Conservation (phyloP, 2,329 filamentous ascomycete genomes). For the Fusarium palustre region DNA sequence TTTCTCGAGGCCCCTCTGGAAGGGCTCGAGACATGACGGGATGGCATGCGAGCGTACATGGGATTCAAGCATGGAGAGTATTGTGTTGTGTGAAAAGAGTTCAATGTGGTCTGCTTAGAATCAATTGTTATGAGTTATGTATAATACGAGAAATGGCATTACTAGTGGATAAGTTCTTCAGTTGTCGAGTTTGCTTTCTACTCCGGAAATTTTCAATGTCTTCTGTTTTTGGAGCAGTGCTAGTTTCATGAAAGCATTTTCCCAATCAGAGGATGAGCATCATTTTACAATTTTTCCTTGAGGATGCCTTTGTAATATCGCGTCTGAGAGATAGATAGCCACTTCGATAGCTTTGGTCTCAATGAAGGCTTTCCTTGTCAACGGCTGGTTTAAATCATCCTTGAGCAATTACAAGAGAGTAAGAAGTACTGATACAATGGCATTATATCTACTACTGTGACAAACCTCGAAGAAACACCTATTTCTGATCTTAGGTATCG, state of each 20-base stretch:
- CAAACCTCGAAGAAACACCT: not conserved
- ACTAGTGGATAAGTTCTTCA: slow-evolving; percentile 19
- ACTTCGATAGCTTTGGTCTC: not conserved
- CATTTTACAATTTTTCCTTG: not conserved
- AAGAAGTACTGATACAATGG: not conserved
- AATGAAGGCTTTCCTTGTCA: not conserved
- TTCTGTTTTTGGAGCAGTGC: not conserved
- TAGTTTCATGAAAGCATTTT: not conserved
- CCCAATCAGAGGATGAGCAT: not conserved
- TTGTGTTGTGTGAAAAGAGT: slow-evolving; percentile 20
- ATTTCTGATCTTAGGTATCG: not conserved
- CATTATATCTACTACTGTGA: not conserved
- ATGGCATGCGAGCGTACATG: slow-evolving; percentile 30
- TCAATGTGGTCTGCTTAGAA: slow-evolving; percentile 40
- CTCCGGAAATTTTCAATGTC: not conserved
- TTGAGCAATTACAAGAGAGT: not conserved
- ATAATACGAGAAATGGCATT: slow-evolving; percentile 39
- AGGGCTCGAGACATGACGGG: slow-evolving; percentile 40
- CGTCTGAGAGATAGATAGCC: not conserved
- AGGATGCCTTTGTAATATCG: not conserved
- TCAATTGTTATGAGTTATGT: slow-evolving; percentile 47
- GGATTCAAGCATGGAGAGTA: slow-evolving; percentile 14
- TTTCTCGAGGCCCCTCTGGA: slow-evolving; percentile 44
- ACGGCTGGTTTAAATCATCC: not conserved
- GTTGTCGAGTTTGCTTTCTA: not conserved